A percentile compares a stretch with the other conserved stretches of the same genome.
Evolutionary conservation across 176 grass and related monocot species (phyloP).

Genomic region (Puccinellia tenuiflora): DNA sequence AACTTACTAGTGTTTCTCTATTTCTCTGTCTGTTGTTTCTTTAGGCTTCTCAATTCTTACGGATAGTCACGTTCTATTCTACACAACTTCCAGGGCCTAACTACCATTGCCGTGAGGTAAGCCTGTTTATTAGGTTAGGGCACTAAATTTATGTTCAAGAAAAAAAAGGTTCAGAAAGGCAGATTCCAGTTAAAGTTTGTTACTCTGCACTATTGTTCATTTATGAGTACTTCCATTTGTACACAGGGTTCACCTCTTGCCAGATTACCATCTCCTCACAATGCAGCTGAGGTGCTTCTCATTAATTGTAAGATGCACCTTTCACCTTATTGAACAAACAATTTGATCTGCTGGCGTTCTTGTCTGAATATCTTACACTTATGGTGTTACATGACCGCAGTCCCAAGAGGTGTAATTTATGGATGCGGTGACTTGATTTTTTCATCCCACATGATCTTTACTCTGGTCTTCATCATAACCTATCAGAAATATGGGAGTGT

Average conservation of each 20-base stretch:
- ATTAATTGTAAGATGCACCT: conserved; percentile 53
- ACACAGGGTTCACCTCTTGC: conserved; percentile 70
- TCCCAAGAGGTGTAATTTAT: conserved; percentile 73
- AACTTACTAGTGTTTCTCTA: neutral
- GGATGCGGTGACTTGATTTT: conserved; percentile 94
- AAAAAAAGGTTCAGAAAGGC: neutral
- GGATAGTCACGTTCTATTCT: conserved; percentile 86
- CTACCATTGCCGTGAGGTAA: conserved; percentile 85
- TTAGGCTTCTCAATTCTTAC: conserved; percentile 76
- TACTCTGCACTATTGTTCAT: neutral
- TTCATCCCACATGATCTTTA: conserved; percentile 97
- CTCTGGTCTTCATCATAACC: conserved; percentile 63
- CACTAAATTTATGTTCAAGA: neutral
- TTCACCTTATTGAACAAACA: neutral
- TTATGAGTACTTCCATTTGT: neutral
- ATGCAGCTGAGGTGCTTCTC: conserved; percentile 57
- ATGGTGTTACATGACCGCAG: conserved; percentile 29
- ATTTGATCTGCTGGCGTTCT: neutral
- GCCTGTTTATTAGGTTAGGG: neutral
- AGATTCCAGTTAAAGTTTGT: neutral
- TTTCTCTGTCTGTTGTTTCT: neutral
- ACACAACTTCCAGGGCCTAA: conserved; percentile 92
- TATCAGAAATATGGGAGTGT: conserved; percentile 84
- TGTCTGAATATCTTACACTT: neutral
- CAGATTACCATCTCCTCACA: conserved; percentile 64